Conservation (phyloP, 1,284 basidiomycete genomes). For the Cryptococcus sp. region DNA sequence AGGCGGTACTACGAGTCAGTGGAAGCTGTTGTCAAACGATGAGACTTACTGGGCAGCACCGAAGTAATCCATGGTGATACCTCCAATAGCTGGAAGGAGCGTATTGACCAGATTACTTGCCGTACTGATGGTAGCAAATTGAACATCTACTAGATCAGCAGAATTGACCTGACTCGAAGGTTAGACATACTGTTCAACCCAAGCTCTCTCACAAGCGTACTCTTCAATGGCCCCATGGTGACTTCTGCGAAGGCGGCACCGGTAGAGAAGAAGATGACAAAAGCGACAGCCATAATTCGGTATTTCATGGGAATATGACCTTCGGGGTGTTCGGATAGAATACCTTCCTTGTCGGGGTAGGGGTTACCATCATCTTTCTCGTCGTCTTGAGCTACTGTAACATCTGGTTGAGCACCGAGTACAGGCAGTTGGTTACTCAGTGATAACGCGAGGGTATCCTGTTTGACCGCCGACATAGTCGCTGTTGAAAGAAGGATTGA, state of each 20-base stretch:
- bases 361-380: too few species aligned
- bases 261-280: constrained; percentile 15
- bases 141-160: constrained; percentile 18
- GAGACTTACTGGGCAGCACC: constrained; percentile 16
- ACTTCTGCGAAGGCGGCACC: constrained; percentile 18
- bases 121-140: constrained; percentile 38
- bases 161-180: background rate
- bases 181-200: constrained; percentile 25
- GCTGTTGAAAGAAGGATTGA: too few species aligned
- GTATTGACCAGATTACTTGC: constrained; percentile 39
- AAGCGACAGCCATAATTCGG: constrained; percentile 5
- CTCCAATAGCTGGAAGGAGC: constrained; percentile 43
- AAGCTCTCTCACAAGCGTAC: constrained; percentile 27
- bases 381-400: too few species aligned
- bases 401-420: too few species aligned
- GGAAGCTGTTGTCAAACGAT: background rate
- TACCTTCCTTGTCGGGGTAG: too few species aligned
- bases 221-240: constrained; percentile 33
- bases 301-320: constrained; percentile 3
- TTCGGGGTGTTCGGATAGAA: too few species aligned
- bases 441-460: too few species aligned
- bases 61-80: constrained; percentile 44
- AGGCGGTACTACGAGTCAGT: background rate
- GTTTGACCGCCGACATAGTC: too few species aligned
- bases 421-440: too few species aligned